Evolutionary conservation across 352 stramenopile genomes (phyloP).

Genomic region (Phytophthora lateralis): DNA sequence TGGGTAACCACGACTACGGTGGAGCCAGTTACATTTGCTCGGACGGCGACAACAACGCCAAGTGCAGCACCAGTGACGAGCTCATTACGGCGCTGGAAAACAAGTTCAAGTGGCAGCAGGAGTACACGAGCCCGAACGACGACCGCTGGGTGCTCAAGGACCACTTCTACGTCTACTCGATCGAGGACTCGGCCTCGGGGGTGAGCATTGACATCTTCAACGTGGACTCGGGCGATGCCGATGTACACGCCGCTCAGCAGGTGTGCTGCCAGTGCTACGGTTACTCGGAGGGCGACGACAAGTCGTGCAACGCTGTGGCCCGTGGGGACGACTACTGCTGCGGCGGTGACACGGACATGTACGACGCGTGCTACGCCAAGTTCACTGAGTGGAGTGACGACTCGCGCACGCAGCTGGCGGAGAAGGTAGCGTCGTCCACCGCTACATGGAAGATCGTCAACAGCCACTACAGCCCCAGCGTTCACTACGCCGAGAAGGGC

Average conservation of each 20-base stretch:
- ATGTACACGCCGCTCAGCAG: conserved; percentile 55
- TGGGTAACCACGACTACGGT: conserved; percentile 79
- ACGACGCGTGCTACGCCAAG: conserved; percentile 58
- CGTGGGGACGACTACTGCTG: conserved; percentile 56
- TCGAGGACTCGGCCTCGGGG: conserved; percentile 41
- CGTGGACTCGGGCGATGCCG: conserved; percentile 62
- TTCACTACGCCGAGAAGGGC: conserved; percentile 47
- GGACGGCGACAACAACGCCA: conserved; percentile 30
- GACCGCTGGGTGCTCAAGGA: conserved; percentile 63
- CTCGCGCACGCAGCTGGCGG: conserved; percentile 48
- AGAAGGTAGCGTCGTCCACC: conserved; percentile 50
- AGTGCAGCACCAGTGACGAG: conserved; percentile 39
- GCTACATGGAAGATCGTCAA: conserved; percentile 79
- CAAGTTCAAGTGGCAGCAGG: conserved; percentile 58
- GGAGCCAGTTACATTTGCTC: conserved; percentile 65
- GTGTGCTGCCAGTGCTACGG: conserved; percentile 75
- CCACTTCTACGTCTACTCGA: conserved; percentile 63
- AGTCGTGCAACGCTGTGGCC: conserved; percentile 47
- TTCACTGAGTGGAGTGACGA: conserved; percentile 72
- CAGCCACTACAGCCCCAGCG: conserved; percentile 67
- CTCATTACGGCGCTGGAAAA: conserved; percentile 40
- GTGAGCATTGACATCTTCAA: conserved; percentile 78
- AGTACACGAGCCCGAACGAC: conserved; percentile 62
- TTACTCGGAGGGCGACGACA: conserved; percentile 50
- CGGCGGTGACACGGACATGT: conserved; percentile 61